Evolutionary conservation across 2,329 filamentous ascomycete species (phyloP), one percentile per base, ranked within the genome.

Genomic region (Coleophoma eucalyptorum): DNA sequence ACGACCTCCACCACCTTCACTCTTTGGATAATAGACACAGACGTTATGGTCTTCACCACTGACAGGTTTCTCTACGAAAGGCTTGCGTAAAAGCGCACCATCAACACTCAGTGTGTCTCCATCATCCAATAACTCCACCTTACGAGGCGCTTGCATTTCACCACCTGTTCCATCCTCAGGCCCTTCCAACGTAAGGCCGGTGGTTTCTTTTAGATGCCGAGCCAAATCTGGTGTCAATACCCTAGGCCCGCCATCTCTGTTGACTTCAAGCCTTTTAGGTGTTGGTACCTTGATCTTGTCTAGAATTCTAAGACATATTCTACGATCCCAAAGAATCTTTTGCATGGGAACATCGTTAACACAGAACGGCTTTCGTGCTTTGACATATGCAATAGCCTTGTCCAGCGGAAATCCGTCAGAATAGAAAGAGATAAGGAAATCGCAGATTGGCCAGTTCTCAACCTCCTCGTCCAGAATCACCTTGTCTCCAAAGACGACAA

Each of bases 1-100:
- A 52, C 95, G 81, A 21, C 91, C 95, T 52, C 94, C 94, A 44
- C 93, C 92, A 4, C 92, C 91, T 44, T 89, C 81, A 40, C 89
- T 87, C 55, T 86, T 88, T 19, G 93, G 90, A 64, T 95, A 97
- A 72, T 97, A 99, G 50, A 99, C 97, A 70, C 96, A 88, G 62
- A 99, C 96, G 67, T 99, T 99, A 72, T 99, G 94, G 64, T 99
- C 93, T 70, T 99, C 94, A 33, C 94, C 94, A 64, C 90, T 97
- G n/a, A 91, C 92, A 0, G 94, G 94, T 68, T 99, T 99, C 67
- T 99, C 94, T 35, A 99, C 94, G 65, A 99, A 99, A 0, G 94
- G 94, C 66, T 99, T 99, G 60, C 80, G 86, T 43, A 99, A 78
- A 4, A 84, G 69, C 38, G 81, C 77, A 11, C 93, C 94, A 65